Percentiles rank a stretch among this genome's conserved stretches.
phyloP scores from a whole-genome alignment of 106 monocot genomes.

The Dactylorhiza incarnata region DNA sequence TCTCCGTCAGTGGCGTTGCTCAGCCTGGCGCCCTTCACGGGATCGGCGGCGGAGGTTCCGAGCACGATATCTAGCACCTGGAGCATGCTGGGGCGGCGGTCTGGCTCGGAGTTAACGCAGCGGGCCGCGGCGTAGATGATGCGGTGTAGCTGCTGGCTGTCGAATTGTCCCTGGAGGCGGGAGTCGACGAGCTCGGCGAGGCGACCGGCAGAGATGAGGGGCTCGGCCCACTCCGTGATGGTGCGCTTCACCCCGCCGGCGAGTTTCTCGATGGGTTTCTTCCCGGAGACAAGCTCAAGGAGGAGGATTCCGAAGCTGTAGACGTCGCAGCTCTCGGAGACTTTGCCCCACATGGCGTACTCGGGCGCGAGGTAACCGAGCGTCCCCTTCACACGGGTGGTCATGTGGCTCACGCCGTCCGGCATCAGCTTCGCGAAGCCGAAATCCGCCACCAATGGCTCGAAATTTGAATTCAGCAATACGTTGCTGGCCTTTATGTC shows the following conservation, averaged over 20 bases:
- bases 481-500: constrained; percentile 71
- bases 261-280: constrained; percentile 49
- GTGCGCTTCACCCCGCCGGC: constrained; percentile 22
- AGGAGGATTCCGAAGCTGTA: constrained; percentile 51
- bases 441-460: constrained; percentile 29
- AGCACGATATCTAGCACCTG: constrained; percentile 26
- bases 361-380: constrained; percentile 38
- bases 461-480: constrained; percentile 29
- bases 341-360: constrained; percentile 39
- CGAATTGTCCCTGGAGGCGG: constrained; percentile 11
- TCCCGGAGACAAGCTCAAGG: constrained; percentile 42
- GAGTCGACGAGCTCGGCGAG: constrained; percentile 33
- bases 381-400: constrained; percentile 30
- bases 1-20: not conserved
- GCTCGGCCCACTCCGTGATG: constrained; percentile 48
- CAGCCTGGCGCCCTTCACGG: not conserved
- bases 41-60: not conserved
- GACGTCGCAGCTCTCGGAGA: constrained; percentile 36
- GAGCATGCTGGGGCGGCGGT: constrained; percentile 24
- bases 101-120: constrained; percentile 18
- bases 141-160: constrained; percentile 9
- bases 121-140: constrained; percentile 19
- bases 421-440: constrained; percentile 39
- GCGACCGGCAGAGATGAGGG: constrained; percentile 18
- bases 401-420: constrained; percentile 34